These are phyloP conservation scores for Xylaria sp. DNA, from an alignment of 2,329 filamentous ascomycete species.

Conservation along the genomic window DNA sequence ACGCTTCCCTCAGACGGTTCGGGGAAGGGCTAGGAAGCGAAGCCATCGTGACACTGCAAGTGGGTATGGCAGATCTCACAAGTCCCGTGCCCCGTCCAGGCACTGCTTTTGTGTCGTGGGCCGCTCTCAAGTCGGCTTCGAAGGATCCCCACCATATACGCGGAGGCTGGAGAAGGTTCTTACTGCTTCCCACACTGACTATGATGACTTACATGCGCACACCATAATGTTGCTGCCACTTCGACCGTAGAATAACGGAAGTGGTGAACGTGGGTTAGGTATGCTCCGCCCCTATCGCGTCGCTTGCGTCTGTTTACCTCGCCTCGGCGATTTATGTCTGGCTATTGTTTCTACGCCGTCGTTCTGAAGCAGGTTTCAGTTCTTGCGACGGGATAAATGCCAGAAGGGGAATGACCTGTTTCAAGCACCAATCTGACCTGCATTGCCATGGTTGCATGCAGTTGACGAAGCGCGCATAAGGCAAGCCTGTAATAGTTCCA, in stretches of 20 bases:
- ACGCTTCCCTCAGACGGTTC: neutral
- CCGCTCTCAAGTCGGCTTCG: slow-evolving; percentile 12
- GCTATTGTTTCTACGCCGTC: slow-evolving; percentile 16
- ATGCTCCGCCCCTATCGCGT: neutral
- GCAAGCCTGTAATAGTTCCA: slow-evolving; percentile 9
- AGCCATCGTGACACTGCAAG: slow-evolving; percentile 18
- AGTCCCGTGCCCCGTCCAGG: slow-evolving; percentile 3
- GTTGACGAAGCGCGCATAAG: slow-evolving; percentile 19
- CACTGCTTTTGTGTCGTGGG: neutral
- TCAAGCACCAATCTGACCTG: slow-evolving; percentile 15
- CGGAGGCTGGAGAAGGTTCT: slow-evolving; percentile 11
- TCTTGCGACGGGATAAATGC: slow-evolving; percentile 5
- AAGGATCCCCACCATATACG: slow-evolving; percentile 18
- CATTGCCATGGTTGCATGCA: slow-evolving; percentile 20
- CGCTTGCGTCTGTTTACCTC: slow-evolving; percentile 1
- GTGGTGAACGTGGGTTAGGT: slow-evolving; percentile 19
- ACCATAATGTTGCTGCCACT: neutral
- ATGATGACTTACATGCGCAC: neutral
- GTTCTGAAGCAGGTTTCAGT: slow-evolving; percentile 27
- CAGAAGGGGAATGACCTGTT: slow-evolving; percentile 28
- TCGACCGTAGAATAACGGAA: neutral
- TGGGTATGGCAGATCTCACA: slow-evolving; percentile 8
- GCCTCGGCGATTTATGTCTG: slow-evolving; percentile 1
- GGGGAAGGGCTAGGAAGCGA: neutral
- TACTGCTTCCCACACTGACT: slow-evolving; percentile 1